phyloP scores from a whole-genome alignment of 441 rosid genomes.

The Francoa sonchifolia region DNA sequence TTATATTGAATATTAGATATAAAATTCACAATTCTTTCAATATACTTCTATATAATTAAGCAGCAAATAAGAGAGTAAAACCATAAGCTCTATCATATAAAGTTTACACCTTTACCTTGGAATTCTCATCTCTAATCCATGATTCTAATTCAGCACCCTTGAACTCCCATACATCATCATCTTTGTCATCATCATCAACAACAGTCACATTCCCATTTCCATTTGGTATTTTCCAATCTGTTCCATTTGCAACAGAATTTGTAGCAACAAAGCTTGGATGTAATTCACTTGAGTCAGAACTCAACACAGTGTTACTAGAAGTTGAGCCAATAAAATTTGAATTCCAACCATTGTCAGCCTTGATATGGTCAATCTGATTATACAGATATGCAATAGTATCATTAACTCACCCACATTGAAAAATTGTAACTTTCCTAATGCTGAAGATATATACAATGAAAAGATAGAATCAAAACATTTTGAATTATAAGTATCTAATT shows the following conservation, averaged over 20 bases:
- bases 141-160: slow-evolving; percentile 28
- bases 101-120: slow-evolving; percentile 3
- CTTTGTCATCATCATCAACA: slow-evolving; percentile 16
- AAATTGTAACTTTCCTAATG: too few species aligned
- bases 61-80: neutral
- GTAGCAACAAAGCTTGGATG: slow-evolving; percentile 8
- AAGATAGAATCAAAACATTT: too few species aligned
- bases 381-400: neutral
- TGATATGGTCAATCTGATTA: neutral
- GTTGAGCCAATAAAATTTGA: neutral
- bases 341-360: too few species aligned
- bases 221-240: slow-evolving; percentile 9
- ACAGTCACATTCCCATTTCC: slow-evolving; percentile 8
- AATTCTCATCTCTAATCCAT: slow-evolving; percentile 10
- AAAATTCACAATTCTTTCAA: too few species aligned
- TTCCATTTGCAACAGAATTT: slow-evolving; percentile 8
- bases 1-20: too few species aligned
- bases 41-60: too few species aligned
- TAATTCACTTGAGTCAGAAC: too few species aligned
- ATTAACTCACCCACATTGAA: too few species aligned
- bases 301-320: too few species aligned
- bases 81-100: neutral
- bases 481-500: too few species aligned
- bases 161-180: slow-evolving; percentile 44
- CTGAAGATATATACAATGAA: too few species aligned